A percentile compares a stretch with the other conserved stretches of the same genome.
Conservation (phyloP, 2,329 filamentous ascomycete genomes). For the Aphanocladium album region DNA sequence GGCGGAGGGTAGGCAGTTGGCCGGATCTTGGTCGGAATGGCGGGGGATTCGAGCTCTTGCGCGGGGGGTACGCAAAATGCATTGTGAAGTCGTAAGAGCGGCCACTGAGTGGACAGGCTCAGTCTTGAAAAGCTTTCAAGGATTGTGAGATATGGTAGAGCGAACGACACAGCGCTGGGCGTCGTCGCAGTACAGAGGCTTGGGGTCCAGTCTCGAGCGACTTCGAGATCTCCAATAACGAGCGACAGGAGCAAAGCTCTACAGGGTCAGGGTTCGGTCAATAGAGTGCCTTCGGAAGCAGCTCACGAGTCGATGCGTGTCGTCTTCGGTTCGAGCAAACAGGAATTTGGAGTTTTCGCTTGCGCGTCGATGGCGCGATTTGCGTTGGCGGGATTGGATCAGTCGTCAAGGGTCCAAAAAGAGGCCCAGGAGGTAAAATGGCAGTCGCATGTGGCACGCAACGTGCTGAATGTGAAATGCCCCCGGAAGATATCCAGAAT, state of each 20-base stretch:
- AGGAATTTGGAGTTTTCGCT: background rate
- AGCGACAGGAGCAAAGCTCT: background rate
- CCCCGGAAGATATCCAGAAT: background rate
- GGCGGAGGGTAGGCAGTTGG: conserved; percentile 49
- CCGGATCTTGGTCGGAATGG: conserved; percentile 62
- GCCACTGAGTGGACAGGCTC: background rate
- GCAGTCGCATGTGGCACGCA: background rate
- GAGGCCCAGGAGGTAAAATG: background rate
- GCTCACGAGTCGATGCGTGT: no score
- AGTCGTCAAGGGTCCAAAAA: background rate
- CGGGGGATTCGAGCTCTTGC: conserved; percentile 73
- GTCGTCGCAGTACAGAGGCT: background rate
- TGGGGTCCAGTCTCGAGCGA: background rate
- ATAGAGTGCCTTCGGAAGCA: background rate
- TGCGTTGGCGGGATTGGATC: background rate
- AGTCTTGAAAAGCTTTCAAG: background rate
- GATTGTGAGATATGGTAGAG: background rate
- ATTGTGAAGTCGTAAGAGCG: conserved; percentile 39
- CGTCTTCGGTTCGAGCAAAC: background rate
- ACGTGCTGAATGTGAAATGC: background rate
- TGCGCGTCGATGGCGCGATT: conserved; percentile 10
- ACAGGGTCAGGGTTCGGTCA: background rate
- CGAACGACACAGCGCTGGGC: background rate
- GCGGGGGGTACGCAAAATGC: conserved; percentile 86
- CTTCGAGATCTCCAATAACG: background rate